Base-by-base conservation (phyloP, 768 basidiomycete species). In the Rhodocollybia butyracea region DNA sequence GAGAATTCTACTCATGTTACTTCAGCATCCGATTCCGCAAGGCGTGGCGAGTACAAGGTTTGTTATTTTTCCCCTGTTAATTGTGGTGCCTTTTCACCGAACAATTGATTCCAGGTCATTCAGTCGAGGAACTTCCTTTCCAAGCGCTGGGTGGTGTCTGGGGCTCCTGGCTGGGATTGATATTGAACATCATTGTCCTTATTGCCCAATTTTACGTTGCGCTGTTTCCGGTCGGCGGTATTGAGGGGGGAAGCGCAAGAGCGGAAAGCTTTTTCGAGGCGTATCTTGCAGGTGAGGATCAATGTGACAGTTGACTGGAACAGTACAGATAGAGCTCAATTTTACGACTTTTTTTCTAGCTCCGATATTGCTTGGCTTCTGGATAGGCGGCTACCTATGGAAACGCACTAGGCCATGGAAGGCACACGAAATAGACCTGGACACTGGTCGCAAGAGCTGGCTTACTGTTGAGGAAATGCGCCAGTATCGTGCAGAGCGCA, bases 161-260 rank as follows among this genome's bases (percentile, higher is more conserved):
- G 15, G 77, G 77, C 12, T 78, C 76, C 3, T 77, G 74, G 73
- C 73, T 77, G 54, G 76, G 77, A 58, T 67, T 75, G 24, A 63
- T 74, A 41, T 72, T 77, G 13, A 62, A 76, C 31, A 32, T 62
- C 45, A 63, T 78, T 21, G 75, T 77, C 22, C 58, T 77, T 32
- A 72, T 78, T 51, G 76, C 74, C 10, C 76, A 78, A 57, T 77
- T 78, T 64, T 78, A 78, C 57, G 68, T 75, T 31, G 76, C 74
- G 21, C 60, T 76, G 41, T 75, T 70, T 68, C 75, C 75, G 12
- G 63, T 76, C 46, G 75, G 74, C 40, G 73, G 71, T 2, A 69
- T 65, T 7, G 46, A 54, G 2, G 58, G 66, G 40, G 63, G 71
- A 17, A 55, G 46, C 2, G 60, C 51, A 5, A 66, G 73, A n/a